These are phyloP conservation scores for Trichoderma simmonsii DNA, from an alignment of 2,329 filamentous ascomycete species.

Conservation along the genomic window DNA sequence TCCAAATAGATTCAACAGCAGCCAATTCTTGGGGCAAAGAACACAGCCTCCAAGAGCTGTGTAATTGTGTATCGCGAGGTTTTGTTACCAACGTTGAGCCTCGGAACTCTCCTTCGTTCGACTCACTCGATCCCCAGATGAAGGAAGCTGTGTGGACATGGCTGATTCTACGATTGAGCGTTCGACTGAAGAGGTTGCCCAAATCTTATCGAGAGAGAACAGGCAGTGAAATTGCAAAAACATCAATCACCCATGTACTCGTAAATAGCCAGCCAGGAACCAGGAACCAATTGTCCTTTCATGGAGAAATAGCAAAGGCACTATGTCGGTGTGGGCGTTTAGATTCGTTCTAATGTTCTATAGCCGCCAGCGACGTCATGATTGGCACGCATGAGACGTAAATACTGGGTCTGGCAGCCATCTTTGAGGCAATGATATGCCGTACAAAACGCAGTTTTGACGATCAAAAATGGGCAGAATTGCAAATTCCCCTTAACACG, in stretches of 20 bases:
- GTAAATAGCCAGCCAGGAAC: neutral
- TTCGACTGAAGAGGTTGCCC: too few relatives aligned
- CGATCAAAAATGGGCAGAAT: neutral
- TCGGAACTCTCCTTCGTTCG: neutral
- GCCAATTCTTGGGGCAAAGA: neutral
- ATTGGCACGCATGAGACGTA: neutral
- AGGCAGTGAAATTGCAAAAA: neutral
- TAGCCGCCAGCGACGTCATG: neutral
- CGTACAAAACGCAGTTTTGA: neutral
- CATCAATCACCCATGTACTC: neutral
- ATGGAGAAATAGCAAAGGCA: neutral
- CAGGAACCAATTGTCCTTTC: neutral
- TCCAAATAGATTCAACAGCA: neutral
- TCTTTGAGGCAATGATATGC: conserved; percentile 1
- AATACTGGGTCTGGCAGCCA: conserved; percentile 8
- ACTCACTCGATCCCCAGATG: neutral
- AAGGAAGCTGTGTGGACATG: neutral
- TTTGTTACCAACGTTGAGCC: neutral
- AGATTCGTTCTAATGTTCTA: neutral
- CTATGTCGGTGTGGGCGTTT: neutral
- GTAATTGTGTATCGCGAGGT: neutral
- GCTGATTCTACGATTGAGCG: too few relatives aligned
- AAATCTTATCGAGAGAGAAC: neutral
- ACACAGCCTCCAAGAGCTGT: neutral
- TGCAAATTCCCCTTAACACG: conserved; percentile 9